Conservation (phyloP, 2,329 filamentous ascomycete genomes). For the Nothopassalora personata region DNA sequence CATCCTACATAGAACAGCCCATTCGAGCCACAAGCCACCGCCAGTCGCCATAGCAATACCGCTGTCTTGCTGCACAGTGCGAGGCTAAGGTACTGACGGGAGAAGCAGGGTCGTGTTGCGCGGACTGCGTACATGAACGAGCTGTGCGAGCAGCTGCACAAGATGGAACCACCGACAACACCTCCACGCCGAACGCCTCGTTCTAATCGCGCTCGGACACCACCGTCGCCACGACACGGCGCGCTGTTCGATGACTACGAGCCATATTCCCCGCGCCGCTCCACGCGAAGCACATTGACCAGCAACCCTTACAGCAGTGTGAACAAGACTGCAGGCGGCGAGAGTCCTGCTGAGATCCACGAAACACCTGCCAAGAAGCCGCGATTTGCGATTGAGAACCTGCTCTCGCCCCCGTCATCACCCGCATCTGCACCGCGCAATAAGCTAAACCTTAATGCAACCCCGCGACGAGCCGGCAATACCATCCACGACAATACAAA, state of each 20-base stretch:
- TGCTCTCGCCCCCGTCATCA: constrained; percentile 4
- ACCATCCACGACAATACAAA: constrained; percentile 4
- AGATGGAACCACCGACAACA: constrained; percentile 10
- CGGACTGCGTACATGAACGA: not conserved
- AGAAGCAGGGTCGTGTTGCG: not conserved
- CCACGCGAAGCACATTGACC: constrained; percentile 30
- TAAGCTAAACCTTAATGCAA: not conserved
- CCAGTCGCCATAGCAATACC: not conserved
- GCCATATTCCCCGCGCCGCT: constrained; percentile 57
- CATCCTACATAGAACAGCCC: not conserved
- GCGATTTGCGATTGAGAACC: not conserved
- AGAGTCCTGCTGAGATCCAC: not conserved
- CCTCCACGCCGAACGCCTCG: constrained; percentile 13
- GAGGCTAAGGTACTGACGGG: not conserved
- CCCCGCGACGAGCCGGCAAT: constrained; percentile 4
- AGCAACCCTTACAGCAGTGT: constrained; percentile 42
- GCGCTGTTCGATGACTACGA: constrained; percentile 61
- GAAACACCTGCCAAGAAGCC: constrained; percentile 1
- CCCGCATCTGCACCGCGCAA: not conserved
- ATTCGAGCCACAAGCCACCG: not conserved
- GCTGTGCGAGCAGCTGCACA: not conserved
- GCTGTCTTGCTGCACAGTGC: not conserved
- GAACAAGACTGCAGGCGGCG: constrained; percentile 24
- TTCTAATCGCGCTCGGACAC: constrained; percentile 42
- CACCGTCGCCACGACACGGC: constrained; percentile 63